Conservation (phyloP, 306 rosid genomes). For the Crataegus laevigata region DNA sequence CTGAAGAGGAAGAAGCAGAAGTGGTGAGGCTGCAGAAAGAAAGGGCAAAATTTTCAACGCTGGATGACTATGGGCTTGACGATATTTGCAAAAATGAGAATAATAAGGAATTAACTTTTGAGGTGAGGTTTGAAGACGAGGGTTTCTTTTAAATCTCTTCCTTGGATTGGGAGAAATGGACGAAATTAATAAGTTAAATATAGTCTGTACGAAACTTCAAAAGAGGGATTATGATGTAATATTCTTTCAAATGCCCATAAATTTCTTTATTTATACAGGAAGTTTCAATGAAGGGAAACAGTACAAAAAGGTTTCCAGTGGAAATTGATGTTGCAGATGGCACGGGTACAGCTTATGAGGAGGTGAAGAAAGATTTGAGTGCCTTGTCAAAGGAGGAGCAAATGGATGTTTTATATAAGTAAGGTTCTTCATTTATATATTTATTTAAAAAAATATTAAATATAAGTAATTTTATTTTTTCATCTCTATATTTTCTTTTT, state of each 20-base stretch:
- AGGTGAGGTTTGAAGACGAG: slow-evolving; percentile 33
- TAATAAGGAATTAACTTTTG: slow-evolving; percentile 34
- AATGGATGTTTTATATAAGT: slow-evolving; percentile 60
- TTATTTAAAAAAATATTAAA: no score
- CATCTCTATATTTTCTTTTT: no score
- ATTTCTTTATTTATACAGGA: slow-evolving; percentile 37
- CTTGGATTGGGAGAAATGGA: not conserved
- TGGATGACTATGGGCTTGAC: slow-evolving; percentile 63
- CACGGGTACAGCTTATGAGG: slow-evolving; percentile 26
- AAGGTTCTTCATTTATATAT: not conserved
- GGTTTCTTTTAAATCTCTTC: not conserved
- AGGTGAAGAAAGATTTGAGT: slow-evolving; percentile 61
- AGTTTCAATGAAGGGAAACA: slow-evolving; percentile 38
- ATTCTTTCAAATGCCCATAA: not conserved
- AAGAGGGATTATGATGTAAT: not conserved
- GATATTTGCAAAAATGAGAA: slow-evolving; percentile 35
- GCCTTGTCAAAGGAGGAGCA: slow-evolving; percentile 73
- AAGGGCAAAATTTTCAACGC: slow-evolving; percentile 37
- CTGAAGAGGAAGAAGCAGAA: slow-evolving; percentile 62
- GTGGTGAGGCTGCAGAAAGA: slow-evolving; percentile 54
- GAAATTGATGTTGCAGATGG: slow-evolving; percentile 26
- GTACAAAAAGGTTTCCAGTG: slow-evolving; percentile 8
- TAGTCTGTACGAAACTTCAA: not conserved
- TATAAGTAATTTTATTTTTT: no score
- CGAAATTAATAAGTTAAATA: not conserved